A percentile compares a stretch with the other conserved stretches of the same genome.
Evolutionary conservation across 331 rosid species (phyloP).

Genomic region (Arachis monticola): DNA sequence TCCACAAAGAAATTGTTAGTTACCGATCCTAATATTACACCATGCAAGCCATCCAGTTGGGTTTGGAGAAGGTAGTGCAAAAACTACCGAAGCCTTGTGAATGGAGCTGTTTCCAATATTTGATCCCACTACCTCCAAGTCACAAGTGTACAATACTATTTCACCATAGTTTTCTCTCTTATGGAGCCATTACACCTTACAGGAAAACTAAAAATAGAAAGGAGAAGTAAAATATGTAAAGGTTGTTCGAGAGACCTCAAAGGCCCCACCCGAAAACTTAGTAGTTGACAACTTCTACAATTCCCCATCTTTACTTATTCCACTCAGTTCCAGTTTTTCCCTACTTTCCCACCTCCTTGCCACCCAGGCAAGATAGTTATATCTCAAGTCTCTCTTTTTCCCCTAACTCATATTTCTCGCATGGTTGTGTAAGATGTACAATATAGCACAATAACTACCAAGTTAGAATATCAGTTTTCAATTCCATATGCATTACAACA

Average conservation of each 20-base stretch:
- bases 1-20: neutral
- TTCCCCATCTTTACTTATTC: neutral
- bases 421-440: neutral
- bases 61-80: no score
- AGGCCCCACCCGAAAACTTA: neutral
- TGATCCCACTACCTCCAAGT: no score
- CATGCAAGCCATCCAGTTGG: no score
- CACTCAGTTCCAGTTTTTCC: neutral
- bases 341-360: neutral
- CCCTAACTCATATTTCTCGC: neutral
- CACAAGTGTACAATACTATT: no score
- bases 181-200: neutral
- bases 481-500: slow-evolving; percentile 2
- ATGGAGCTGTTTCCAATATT: no score
- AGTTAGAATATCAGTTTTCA: slow-evolving; percentile 24
- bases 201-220: neutral
- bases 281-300: neutral
- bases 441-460: slow-evolving; percentile 16
- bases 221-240: neutral
- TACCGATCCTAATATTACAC: neutral
- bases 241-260: neutral
- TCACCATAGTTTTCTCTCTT: neutral
- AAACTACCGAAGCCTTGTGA: no score
- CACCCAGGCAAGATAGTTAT: neutral
- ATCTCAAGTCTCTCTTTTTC: neutral